Conservation (phyloP, 768 basidiomycete species). For the Boletus rufocinnamomeus region DNA sequence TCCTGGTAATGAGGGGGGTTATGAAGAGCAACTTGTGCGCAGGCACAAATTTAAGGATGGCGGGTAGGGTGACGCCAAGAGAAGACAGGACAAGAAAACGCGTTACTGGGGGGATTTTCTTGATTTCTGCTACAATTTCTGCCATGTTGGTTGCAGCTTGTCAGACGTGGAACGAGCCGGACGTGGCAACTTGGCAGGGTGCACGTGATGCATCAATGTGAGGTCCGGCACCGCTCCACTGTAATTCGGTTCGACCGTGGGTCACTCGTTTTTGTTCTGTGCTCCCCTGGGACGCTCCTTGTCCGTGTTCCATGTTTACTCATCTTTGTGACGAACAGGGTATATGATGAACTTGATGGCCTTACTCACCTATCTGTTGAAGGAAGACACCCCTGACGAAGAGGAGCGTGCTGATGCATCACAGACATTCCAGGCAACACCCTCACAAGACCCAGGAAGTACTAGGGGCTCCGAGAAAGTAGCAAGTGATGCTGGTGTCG, state of each 20-base stretch:
- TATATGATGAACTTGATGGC: conserved; percentile 19
- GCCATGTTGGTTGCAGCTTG: conserved; percentile 39
- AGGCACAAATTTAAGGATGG: conserved; percentile 54
- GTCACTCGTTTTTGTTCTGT: background rate
- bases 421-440: background rate
- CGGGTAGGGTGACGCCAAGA: conserved; percentile 58
- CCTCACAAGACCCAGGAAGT: background rate
- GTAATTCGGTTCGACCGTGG: no score
- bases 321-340: background rate
- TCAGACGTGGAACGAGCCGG: background rate
- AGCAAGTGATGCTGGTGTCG: background rate
- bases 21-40: conserved; percentile 58
- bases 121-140: conserved; percentile 57
- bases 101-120: conserved; percentile 84
- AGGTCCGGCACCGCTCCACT: no score
- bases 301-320: conserved; percentile 10
- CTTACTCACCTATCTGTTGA: conserved; percentile 4
- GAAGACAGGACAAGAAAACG: conserved; percentile 66
- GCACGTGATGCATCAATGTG: conserved; percentile 18
- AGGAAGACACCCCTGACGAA: conserved; percentile 22
- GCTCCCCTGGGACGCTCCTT: background rate
- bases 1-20: conserved; percentile 42
- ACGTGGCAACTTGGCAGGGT: background rate
- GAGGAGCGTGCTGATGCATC: conserved; percentile 3
- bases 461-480: background rate